phyloP scores from a whole-genome alignment of 1,284 basidiomycete species.

The Schizopora paradoxa region DNA sequence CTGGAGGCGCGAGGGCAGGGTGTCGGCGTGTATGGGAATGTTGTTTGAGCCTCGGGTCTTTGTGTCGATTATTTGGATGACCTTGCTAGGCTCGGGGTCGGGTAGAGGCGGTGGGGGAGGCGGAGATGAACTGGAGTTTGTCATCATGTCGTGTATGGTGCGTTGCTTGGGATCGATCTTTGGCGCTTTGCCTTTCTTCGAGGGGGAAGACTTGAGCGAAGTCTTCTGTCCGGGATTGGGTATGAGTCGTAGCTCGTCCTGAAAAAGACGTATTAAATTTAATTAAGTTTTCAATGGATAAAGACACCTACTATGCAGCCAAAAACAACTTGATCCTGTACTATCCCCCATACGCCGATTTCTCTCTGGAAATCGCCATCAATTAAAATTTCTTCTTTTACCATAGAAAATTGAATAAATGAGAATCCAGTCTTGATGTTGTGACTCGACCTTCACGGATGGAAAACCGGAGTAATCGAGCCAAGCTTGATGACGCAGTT shows the following conservation, averaged over 20 bases:
- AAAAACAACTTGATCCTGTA: conserved; percentile 48
- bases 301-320: conserved; percentile 68
- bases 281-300: no score
- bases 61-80: conserved; percentile 62
- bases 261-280: neutral
- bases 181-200: neutral
- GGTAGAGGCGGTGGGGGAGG: conserved; percentile 3
- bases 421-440: no score
- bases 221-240: neutral
- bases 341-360: conserved; percentile 65
- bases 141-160: neutral
- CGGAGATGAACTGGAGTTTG: conserved; percentile 1
- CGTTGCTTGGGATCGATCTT: conserved; percentile 3
- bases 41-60: conserved; percentile 60
- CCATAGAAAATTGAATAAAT: no score
- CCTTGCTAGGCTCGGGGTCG: conserved; percentile 23
- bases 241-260: neutral
- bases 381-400: no score
- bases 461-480: no score
- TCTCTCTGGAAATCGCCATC: conserved; percentile 52
- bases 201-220: neutral
- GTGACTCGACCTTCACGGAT: no score
- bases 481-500: no score
- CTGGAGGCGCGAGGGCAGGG: conserved; percentile 64
- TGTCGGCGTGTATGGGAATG: conserved; percentile 60